A percentile compares a stretch with the other conserved stretches of the same genome.
Conservation (phyloP, 495 filamentous ascomycete species). For the Jackrogersella minutella region DNA sequence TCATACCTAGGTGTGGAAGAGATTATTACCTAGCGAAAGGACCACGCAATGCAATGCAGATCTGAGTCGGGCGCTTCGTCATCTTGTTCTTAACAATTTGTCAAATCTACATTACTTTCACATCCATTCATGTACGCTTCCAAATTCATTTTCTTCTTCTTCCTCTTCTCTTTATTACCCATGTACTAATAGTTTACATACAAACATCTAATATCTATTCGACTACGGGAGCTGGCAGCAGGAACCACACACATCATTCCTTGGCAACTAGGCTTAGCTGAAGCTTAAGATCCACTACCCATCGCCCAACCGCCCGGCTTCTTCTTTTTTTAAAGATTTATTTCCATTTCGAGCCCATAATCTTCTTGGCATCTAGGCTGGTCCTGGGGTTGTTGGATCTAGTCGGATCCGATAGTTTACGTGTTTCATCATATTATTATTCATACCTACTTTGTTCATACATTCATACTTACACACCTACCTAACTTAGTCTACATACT, state of each 20-base stretch:
- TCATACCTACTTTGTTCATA: neutral
- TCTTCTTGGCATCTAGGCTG: constrained; percentile 30
- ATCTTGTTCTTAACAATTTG: constrained; percentile 10
- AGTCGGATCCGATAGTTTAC: constrained; percentile 1
- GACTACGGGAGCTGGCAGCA: neutral
- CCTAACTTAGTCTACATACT: neutral
- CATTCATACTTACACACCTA: neutral
- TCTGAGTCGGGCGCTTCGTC: constrained; percentile 24
- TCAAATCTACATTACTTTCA: neutral
- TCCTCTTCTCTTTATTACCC: neutral
- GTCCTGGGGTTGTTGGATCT: constrained; percentile 12
- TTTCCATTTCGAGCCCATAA: constrained; percentile 19
- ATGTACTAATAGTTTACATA: neutral
- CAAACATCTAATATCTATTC: neutral
- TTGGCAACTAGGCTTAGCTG: constrained; percentile 4
- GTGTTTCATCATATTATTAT: constrained; percentile 1
- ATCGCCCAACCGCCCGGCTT: neutral
- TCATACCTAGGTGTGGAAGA: constrained; percentile 6
- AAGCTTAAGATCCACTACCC: neutral
- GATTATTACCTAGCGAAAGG: constrained; percentile 7
- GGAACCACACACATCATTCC: neutral
- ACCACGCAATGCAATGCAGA: constrained; percentile 6
- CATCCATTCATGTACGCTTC: neutral
- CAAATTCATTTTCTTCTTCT: neutral
- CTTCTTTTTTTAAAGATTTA: neutral